Base-by-base conservation (phyloP, 106 monocot genomes). In the Phalaenopsis aphrodite region DNA sequence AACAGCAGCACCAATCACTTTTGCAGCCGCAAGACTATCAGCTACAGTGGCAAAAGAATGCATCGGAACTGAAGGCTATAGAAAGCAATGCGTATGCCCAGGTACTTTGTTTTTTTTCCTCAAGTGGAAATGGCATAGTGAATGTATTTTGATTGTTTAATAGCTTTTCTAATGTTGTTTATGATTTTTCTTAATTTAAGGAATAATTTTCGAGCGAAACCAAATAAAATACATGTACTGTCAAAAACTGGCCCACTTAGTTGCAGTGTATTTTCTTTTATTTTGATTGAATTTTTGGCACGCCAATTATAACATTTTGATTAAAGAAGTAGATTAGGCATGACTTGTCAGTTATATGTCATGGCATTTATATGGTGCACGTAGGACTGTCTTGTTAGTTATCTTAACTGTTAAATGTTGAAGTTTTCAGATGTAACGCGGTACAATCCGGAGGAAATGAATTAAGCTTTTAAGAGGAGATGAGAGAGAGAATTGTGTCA, bases 1-100 rank as follows among this genome's bases (percentile, higher is more conserved):
- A 83, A 41, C 78, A 67, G 16, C 81, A 82, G 42, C 86, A 86
- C 41, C 83, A 81, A 7, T 74, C 77, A 30, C 77, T 55, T 21
- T 57, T 56, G 19, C 83, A 86, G 24, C 84, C 74, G 12, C 79
- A 79, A 18, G 72, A 82, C 65, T 79, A 82, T 5, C 79, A 49
- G 21, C 82, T 77, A 48, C 82, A 79, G 72, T 78, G 76, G 56
- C 86, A 86, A 80, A 43, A 12, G 5, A 52, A 47, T 58, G 58
- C 41, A 24, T 66, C 49, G 64, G 88, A 81, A 72, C 71, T 49
- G 14, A 77, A 79, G 21, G 58, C 57, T 82, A 41, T 80, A 82
- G 71, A 21, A n/a, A 76, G 16, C 45, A 79, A 18, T 41, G 61
- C 9, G 42, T 38, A 82, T 23, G 10, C 56, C 41, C 82, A 82